Conservation (phyloP, 2,329 filamentous ascomycete species). For the Stachybotrys echinatus region DNA sequence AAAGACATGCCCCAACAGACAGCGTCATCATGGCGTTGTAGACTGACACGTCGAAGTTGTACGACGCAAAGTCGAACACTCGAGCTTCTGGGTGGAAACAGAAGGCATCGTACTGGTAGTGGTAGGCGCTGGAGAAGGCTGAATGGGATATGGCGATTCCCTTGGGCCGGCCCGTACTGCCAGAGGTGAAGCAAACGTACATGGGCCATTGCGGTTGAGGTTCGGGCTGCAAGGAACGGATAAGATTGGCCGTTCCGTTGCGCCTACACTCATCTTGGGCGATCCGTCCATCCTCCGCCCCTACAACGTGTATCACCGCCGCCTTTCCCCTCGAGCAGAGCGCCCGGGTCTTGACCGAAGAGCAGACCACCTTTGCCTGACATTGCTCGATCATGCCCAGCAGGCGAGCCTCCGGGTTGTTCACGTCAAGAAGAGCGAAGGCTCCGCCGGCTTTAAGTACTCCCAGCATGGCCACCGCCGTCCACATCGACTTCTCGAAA, state of each 20-base stretch:
- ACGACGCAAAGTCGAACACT: conserved; percentile 16
- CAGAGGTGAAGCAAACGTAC: conserved; percentile 9
- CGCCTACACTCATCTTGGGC: neutral
- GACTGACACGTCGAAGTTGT: conserved; percentile 13
- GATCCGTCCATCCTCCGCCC: too few species aligned
- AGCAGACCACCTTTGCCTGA: neutral
- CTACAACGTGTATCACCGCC: too few species aligned
- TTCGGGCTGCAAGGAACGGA: too few species aligned
- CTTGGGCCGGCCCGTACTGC: conserved; percentile 10
- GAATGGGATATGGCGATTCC: conserved; percentile 25
- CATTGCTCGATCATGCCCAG: neutral
- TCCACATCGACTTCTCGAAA: conserved; percentile 1
- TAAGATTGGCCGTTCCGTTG: too few species aligned
- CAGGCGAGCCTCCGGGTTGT: neutral
- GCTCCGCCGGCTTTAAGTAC: neutral
- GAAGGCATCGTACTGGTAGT: neutral
- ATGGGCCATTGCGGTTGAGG: too few species aligned
- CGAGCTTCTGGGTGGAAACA: conserved; percentile 4
- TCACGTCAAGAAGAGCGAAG: neutral
- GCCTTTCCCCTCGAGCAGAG: too few species aligned
- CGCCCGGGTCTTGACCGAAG: neutral
- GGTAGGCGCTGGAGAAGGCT: conserved; percentile 30
- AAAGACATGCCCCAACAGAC: conserved; percentile 12
- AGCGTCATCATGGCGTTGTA: conserved; percentile 12
- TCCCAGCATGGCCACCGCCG: neutral